Evolutionary conservation across 306 rosid species (phyloP).

Genomic region (Coriaria nepalensis): DNA sequence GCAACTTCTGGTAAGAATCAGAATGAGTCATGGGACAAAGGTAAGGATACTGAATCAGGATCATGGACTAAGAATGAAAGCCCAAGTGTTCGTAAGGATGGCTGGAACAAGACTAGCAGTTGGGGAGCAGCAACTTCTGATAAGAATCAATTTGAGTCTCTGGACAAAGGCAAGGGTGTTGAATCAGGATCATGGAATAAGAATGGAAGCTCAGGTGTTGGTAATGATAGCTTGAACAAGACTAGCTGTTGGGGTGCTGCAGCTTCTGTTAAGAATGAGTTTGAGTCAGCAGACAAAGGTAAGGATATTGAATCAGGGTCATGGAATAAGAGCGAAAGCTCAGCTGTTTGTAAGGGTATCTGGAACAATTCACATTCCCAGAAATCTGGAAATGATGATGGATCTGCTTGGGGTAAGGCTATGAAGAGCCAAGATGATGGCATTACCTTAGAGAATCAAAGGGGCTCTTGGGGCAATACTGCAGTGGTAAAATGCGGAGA

Average conservation of each 20-base stretch:
- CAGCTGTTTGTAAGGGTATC: conserved; percentile 9
- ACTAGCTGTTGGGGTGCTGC: conserved; percentile 16
- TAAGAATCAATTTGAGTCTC: conserved; percentile 15
- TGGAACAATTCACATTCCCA: not conserved
- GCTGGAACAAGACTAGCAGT: conserved; percentile 2
- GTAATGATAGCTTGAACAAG: conserved; percentile 4
- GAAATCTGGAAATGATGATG: conserved; percentile 17
- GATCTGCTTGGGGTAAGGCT: conserved; percentile 19
- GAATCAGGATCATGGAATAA: conserved; percentile 24
- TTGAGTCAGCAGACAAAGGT: conserved; percentile 22
- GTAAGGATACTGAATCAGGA: conserved; percentile 19
- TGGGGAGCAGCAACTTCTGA: conserved; percentile 19
- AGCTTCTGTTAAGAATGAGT: conserved; percentile 14
- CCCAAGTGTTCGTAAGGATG: conserved; percentile 10
- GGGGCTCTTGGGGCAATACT: conserved; percentile 10
- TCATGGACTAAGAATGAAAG: conserved; percentile 18
- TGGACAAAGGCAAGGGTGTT: conserved; percentile 22
- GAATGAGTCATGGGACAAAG: conserved; percentile 22
- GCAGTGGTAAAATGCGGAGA: conserved; percentile 8
- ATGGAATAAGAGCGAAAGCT: conserved; percentile 18
- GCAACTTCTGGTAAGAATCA: conserved; percentile 15
- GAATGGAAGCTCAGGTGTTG: conserved; percentile 9
- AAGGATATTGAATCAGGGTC: conserved; percentile 20
- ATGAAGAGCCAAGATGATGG: conserved; percentile 6
- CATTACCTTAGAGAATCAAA: not conserved